A percentile compares a stretch with the other conserved stretches of the same genome.
phyloP scores from a whole-genome alignment of 179 eudicot genomes.

The Amaranthus tricolor region DNA sequence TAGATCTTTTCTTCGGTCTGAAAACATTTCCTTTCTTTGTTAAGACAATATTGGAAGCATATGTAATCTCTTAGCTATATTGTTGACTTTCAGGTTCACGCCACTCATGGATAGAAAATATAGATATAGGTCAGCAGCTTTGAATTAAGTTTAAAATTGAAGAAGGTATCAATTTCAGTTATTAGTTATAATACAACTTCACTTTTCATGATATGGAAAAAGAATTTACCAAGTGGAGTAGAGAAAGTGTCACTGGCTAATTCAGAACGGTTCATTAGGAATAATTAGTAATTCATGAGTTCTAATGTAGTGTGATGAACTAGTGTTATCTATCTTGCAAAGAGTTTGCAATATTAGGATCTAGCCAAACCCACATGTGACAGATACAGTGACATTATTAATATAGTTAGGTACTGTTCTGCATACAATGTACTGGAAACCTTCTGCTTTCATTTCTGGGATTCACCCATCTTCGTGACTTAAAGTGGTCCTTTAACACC shows the following conservation, averaged over 20 bases:
- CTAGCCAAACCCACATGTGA: not conserved
- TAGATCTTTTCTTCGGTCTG: not conserved
- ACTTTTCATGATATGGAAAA: not conserved
- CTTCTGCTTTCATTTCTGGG: not conserved
- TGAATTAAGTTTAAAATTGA: not conserved
- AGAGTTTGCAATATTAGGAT: not conserved
- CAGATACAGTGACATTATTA: not conserved
- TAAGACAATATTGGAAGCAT: not conserved
- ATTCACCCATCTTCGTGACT: not conserved
- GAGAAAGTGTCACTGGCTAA: not conserved
- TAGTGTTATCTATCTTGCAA: not conserved
- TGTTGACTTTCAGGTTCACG: not conserved
- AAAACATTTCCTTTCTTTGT: not conserved
- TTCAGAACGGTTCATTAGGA: not conserved
- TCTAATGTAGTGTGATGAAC: not conserved
- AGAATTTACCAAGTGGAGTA: not conserved
- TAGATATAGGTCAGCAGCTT: too few species aligned
- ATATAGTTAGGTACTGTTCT: slow-evolving; percentile 3
- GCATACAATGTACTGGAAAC: not conserved
- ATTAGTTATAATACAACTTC: not conserved
- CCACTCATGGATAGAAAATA: not conserved
- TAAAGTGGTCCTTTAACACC: not conserved
- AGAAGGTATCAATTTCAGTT: not conserved
- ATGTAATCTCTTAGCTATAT: not conserved
- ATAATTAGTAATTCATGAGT: not conserved